These are phyloP conservation scores for Chrysanthemum seticuspe DNA, from an alignment of 129 eudicot genomes.

Conservation along the genomic window DNA sequence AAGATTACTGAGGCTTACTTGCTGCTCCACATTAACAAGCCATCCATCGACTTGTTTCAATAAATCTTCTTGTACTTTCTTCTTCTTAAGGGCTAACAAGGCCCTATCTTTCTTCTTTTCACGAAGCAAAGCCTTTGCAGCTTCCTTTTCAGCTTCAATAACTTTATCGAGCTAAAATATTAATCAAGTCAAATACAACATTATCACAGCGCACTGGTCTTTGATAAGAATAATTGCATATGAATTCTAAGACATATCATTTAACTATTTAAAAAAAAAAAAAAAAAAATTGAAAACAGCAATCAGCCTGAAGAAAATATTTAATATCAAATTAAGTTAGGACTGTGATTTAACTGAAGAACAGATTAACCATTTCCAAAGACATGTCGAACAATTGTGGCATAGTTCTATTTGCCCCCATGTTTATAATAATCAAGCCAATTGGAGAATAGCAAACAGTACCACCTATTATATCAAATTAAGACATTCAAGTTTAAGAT, in stretches of 20 bases:
- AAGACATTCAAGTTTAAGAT: background rate
- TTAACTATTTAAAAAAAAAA: background rate
- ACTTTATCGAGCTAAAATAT: slow-evolving; percentile 78
- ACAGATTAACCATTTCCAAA: background rate
- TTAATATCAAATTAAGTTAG: background rate
- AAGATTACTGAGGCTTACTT: slow-evolving; percentile 51
- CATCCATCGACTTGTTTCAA: slow-evolving; percentile 89
- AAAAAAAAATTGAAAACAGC: background rate
- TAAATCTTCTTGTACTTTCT: slow-evolving; percentile 92
- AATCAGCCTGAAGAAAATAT: background rate
- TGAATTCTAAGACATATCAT: background rate
- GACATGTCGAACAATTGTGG: background rate
- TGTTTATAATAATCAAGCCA: background rate
- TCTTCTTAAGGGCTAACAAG: slow-evolving; percentile 78
- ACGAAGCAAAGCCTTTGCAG: slow-evolving; percentile 89
- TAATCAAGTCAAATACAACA: slow-evolving; percentile 5
- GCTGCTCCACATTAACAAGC: slow-evolving; percentile 93
- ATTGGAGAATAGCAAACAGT: background rate
- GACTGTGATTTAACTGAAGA: background rate
- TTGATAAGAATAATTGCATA: background rate
- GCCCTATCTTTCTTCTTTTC: slow-evolving; percentile 98
- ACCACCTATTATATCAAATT: too few relatives aligned
- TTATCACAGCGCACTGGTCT: background rate
- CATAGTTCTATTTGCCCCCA: background rate
- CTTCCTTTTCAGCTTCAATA: slow-evolving; percentile 96